Evolutionary conservation across 768 basidiomycete species (phyloP).

Genomic region (Saitozyma sp.): DNA sequence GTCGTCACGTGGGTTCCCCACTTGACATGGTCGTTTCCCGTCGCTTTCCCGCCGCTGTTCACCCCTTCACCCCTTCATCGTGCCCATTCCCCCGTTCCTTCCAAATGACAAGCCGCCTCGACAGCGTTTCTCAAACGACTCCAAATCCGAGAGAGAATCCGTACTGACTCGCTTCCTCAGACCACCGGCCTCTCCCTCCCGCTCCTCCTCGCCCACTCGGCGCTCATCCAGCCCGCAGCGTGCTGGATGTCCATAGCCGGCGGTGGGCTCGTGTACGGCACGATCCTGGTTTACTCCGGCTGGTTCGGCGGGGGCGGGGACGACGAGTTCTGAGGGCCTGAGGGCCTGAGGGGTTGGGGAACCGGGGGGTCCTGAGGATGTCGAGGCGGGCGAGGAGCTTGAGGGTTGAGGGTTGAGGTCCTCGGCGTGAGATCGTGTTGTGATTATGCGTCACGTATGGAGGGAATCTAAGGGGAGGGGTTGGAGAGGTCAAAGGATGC

Average conservation of each 20-base stretch:
- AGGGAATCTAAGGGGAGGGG: too few species aligned
- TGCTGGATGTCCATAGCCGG: slow-evolving; percentile 93
- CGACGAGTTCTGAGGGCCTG: slow-evolving; percentile 34
- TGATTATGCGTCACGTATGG: too few species aligned
- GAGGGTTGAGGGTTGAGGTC: too few species aligned
- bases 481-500: too few species aligned
- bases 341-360: not conserved
- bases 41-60: not conserved
- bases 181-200: slow-evolving; percentile 86
- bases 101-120: too few species aligned
- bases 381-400: too few species aligned
- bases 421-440: too few species aligned
- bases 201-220: slow-evolving; percentile 85
- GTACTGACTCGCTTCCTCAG: slow-evolving; percentile 12
- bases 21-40: not conserved
- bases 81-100: too few species aligned
- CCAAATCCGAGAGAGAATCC: not conserved
- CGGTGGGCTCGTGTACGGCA: slow-evolving; percentile 88
- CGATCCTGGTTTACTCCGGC: slow-evolving; percentile 72
- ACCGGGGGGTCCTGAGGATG: too few species aligned
- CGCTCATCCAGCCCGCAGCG: slow-evolving; percentile 77
- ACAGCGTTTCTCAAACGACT: too few species aligned
- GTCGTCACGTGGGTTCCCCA: too few species aligned
- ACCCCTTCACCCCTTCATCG: not conserved
- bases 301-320: slow-evolving; percentile 47